phyloP scores from a whole-genome alignment of 768 basidiomycete genomes.

The Fomitopsis serialis region DNA sequence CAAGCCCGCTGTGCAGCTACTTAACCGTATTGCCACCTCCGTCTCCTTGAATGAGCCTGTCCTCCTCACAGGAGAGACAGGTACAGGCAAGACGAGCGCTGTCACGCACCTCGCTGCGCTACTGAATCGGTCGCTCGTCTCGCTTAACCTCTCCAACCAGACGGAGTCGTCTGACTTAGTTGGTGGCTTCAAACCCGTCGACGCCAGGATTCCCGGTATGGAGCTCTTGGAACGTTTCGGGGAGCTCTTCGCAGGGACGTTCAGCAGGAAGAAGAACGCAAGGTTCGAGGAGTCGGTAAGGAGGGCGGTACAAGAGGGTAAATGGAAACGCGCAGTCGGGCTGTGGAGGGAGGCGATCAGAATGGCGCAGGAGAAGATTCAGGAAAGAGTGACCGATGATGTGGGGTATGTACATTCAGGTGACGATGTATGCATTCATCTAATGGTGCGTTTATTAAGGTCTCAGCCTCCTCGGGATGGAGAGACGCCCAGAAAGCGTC shows the following conservation, averaged over 20 bases:
- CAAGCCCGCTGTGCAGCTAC: slow-evolving; percentile 70
- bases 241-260: slow-evolving; percentile 78
- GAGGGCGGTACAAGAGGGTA: slow-evolving; percentile 75
- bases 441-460: not conserved
- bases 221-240: slow-evolving; percentile 69
- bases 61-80: slow-evolving; percentile 93
- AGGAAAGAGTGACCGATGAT: slow-evolving; percentile 27
- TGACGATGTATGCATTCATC: not conserved
- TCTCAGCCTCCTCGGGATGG: slow-evolving; percentile 8
- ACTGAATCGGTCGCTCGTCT: slow-evolving; percentile 72
- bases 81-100: slow-evolving; percentile 96
- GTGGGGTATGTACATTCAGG: slow-evolving; percentile 9
- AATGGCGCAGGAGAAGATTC: slow-evolving; percentile 63
- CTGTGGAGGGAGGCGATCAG: slow-evolving; percentile 78
- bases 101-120: slow-evolving; percentile 82
- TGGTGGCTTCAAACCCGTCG: slow-evolving; percentile 95
- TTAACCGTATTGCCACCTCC: slow-evolving; percentile 76
- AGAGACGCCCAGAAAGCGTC: slow-evolving; percentile 61
- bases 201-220: slow-evolving; percentile 73
- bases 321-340: slow-evolving; percentile 79
- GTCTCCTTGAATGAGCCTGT: slow-evolving; percentile 76
- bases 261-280: slow-evolving; percentile 86
- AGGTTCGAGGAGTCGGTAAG: slow-evolving; percentile 78
- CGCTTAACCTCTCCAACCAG: slow-evolving; percentile 93
- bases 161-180: slow-evolving; percentile 92